A percentile compares a stretch with the other conserved stretches of the same genome.
Evolutionary conservation across 805 yeast genomes (phyloP).

Genomic region (Candida coquimbonensis): DNA sequence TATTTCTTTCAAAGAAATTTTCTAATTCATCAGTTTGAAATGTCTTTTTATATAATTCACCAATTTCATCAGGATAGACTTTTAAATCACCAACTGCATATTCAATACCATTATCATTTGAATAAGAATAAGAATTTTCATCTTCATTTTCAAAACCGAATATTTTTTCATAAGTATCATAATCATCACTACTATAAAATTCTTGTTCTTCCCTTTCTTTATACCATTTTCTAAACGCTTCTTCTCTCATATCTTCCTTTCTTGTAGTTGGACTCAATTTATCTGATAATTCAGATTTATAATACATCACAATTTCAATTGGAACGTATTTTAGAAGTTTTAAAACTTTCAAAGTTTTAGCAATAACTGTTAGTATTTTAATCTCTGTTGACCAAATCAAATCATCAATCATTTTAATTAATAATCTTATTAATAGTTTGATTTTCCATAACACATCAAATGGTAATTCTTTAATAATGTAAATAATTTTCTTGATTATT

Average conservation of each 20-base stretch:
- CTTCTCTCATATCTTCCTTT: too few species aligned
- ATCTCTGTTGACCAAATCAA: conserved; percentile 18
- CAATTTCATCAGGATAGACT: conserved; percentile 3
- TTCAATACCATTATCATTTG: conserved; percentile 4
- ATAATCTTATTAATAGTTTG: conserved; percentile 12
- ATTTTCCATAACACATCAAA: conserved; percentile 15
- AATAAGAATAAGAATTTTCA: background rate
- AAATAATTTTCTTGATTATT: conserved; percentile 12
- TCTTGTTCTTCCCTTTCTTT: background rate
- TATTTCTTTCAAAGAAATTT: conserved; percentile 1
- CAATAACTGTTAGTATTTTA: conserved; percentile 9
- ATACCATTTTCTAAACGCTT: background rate
- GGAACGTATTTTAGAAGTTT: conserved; percentile 12
- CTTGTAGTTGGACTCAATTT: conserved; percentile 3
- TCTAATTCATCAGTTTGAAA: conserved; percentile 3
- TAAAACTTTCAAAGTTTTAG: conserved; percentile 10
- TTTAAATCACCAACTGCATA: background rate
- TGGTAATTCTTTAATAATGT: conserved; percentile 14
- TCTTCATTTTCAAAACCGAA: background rate
- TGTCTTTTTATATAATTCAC: conserved; percentile 1
- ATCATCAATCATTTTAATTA: conserved; percentile 12
- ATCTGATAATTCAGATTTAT: conserved; percentile 10
- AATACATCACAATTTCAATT: conserved; percentile 12
- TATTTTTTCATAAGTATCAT: too few species aligned
- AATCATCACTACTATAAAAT: background rate